Conservation (phyloP, 257 asterid species). For the Cinchona pubescens region DNA sequence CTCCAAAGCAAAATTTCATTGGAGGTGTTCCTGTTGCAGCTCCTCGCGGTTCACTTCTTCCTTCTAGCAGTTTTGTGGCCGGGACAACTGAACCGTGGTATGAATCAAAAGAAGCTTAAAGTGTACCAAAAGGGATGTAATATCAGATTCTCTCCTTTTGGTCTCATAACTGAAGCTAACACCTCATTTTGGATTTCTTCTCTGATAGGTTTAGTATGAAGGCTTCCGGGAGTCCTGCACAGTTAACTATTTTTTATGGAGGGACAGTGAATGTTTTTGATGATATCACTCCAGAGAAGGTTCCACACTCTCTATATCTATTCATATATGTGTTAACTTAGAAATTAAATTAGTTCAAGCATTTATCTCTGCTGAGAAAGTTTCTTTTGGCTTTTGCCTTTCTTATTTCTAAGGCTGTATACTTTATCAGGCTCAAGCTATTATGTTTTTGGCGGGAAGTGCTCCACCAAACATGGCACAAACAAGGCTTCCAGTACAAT, state of each 20-base stretch:
- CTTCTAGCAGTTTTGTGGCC: conserved; percentile 32
- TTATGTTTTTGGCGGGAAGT: conserved; percentile 68
- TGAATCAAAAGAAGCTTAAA: conserved; percentile 2
- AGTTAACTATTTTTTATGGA: conserved; percentile 70
- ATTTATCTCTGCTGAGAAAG: not conserved
- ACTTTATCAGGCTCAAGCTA: conserved; percentile 70
- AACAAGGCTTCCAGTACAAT: conserved; percentile 35
- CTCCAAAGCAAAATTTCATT: conserved; percentile 41
- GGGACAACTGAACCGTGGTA: conserved; percentile 59
- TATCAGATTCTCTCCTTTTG: not conserved
- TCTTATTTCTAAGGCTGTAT: not conserved
- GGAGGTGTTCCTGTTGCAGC: conserved; percentile 47
- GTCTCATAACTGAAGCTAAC: not conserved
- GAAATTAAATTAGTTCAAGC: not conserved
- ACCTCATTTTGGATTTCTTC: conserved; percentile 5
- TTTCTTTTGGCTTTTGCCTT: not conserved
- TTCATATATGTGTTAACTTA: not conserved
- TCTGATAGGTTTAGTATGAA: conserved; percentile 43
- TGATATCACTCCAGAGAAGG: conserved; percentile 80
- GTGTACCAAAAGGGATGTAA: not conserved
- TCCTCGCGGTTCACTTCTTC: conserved; percentile 29
- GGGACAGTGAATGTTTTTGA: conserved; percentile 70
- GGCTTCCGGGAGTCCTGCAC: conserved; percentile 42
- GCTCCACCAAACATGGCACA: conserved; percentile 35
- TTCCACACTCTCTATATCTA: conserved; percentile 15